Conservation (phyloP, 139 green algal species). For the Coelastrella sp. region DNA sequence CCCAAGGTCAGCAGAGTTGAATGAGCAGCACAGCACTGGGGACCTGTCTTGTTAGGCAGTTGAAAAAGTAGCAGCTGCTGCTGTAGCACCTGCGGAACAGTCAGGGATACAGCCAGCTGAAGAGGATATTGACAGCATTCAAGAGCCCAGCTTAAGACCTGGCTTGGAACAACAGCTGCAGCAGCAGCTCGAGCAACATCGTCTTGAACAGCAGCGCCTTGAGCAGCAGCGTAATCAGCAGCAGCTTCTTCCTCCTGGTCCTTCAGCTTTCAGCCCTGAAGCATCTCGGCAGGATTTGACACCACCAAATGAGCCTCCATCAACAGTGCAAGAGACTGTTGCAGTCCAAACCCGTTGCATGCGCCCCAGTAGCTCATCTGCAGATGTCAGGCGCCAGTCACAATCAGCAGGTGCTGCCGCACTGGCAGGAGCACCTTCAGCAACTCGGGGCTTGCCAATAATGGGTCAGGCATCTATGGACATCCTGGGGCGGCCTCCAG, state of each 20-base stretch:
- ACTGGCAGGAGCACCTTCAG: background rate
- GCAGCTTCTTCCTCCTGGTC: background rate
- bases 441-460: background rate
- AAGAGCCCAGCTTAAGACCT: background rate
- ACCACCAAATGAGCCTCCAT: background rate
- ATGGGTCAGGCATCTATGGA: constrained; percentile 40
- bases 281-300: background rate
- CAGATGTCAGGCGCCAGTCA: background rate
- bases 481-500: constrained; percentile 9
- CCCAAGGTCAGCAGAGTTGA: no score
- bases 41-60: no score
- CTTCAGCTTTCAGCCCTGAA: constrained; percentile 1
- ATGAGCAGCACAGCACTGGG: no score
- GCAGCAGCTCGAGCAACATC: constrained; percentile 18
- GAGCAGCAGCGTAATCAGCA: background rate
- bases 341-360: background rate
- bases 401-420: background rate
- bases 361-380: background rate
- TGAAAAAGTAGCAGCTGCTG: background rate
- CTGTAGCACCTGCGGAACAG: background rate
- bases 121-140: background rate
- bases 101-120: constrained; percentile 9
- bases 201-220: background rate
- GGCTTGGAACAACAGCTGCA: background rate
- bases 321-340: background rate